A percentile compares a stretch with the other conserved stretches of the same genome.
Conservation (phyloP, 352 stramenopile genomes). For the Globisporangium perplexum region DNA sequence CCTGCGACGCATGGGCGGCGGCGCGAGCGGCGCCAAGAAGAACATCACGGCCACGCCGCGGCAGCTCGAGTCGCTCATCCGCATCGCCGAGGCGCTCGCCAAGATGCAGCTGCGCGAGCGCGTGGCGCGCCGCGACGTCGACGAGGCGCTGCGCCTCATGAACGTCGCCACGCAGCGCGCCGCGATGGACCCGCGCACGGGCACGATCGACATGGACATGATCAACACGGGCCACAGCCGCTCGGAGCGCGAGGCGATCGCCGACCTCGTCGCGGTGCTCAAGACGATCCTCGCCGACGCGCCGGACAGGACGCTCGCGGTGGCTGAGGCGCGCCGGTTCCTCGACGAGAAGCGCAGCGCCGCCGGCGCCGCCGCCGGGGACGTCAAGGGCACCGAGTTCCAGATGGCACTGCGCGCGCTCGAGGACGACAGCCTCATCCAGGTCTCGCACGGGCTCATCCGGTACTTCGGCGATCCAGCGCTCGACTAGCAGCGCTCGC, state of each 20-base stretch:
- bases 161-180: conserved; percentile 96
- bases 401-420: conserved; percentile 85
- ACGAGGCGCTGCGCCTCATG: conserved; percentile 96
- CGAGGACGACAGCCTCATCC: conserved; percentile 90
- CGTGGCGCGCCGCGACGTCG: conserved; percentile 83
- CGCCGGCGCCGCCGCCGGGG: conserved; percentile 22
- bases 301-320: conserved; percentile 61
- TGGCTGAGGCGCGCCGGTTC: conserved; percentile 83
- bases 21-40: conserved; percentile 67
- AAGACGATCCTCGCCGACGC: conserved; percentile 54
- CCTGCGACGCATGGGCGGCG: conserved; percentile 71
- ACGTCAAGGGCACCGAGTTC: conserved; percentile 84
- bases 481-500: conserved; percentile 1
- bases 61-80: conserved; percentile 98
- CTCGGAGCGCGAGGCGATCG: conserved; percentile 81
- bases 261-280: conserved; percentile 45
- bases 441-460: conserved; percentile 88
- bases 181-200: conserved; percentile 96
- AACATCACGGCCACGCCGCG: conserved; percentile 98
- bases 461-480: conserved; percentile 58
- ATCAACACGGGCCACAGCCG: conserved; percentile 94
- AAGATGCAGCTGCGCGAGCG: conserved; percentile 89
- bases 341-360: conserved; percentile 82
- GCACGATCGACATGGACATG: conserved; percentile 99
- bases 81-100: conserved; percentile 95